Base-by-base conservation (phyloP, 805 yeast genomes). In the Cyberlindnera bimundalis region DNA sequence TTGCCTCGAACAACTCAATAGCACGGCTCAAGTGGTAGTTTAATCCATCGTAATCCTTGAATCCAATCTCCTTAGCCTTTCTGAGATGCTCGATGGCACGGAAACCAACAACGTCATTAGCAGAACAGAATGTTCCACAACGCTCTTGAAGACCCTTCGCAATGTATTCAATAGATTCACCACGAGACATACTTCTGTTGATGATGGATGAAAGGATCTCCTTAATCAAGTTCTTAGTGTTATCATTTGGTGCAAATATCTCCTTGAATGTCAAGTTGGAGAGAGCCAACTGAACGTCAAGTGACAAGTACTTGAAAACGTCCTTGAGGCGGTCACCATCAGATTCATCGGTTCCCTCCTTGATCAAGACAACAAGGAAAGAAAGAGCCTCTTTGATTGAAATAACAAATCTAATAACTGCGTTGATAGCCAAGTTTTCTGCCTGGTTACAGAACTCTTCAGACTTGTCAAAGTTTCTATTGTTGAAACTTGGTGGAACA, bases 51-150 rank as follows among this genome's bases (percentile, higher is more conserved):
- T 73, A 73, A 57, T 90, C 96, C 48, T 76, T 76, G 19, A 69
- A 62, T 2, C 86, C 87, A 45, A 79, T 76, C 42, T 79, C 84
- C 54, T 82, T 84, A 1, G 98, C 97, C 53, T 83, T 80, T 42
- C 91, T 84, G 53, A 93, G 70, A 60, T 84, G 89, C 60, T 93
- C 99, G 52, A 89, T 80, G 0, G 97, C 98, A 62, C 91, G 84
- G 70, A 90, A 93, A 12, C 93, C 86, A 45, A 89, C 73, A 20
- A 93, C 96, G 62, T 93, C 99, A 50, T 84, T 87, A 13, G 95
- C 79, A 0, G 97, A 87, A 57, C 98, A 93, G 63, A 89, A 93
- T 0, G 96, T 80, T 1, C 96, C 95, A 68, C 99, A 93, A 45
- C 91, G 81, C 40, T 87, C 95, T 62, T 93, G 96, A 37, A 93